phyloP scores from a whole-genome alignment of 768 basidiomycete genomes.

The Neoboletus magnificus region DNA sequence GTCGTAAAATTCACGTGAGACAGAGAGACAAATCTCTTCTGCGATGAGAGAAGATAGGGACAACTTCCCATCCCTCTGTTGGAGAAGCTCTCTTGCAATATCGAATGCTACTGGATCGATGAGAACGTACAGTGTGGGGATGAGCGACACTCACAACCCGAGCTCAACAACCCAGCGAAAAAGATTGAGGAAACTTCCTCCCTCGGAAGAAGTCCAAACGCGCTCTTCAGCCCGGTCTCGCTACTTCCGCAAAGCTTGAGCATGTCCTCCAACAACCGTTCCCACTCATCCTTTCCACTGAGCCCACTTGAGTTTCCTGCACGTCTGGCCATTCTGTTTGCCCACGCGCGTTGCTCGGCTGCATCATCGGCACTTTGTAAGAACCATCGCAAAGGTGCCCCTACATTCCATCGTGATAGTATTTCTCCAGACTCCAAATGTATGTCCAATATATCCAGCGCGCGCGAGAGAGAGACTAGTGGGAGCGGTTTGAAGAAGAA shows the following conservation, averaged over 20 bases:
- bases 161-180: constrained; percentile 79
- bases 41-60: constrained; percentile 47
- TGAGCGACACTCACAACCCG: constrained; percentile 67
- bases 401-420: constrained; percentile 80
- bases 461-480: constrained; percentile 67
- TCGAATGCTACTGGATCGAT: constrained; percentile 49
- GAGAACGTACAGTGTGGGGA: constrained; percentile 1
- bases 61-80: constrained; percentile 42
- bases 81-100: constrained; percentile 63
- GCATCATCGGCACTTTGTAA: constrained; percentile 67
- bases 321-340: constrained; percentile 78
- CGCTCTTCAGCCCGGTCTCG: constrained; percentile 63
- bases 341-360: constrained; percentile 76
- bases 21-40: constrained; percentile 77
- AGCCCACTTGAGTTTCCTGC: constrained; percentile 56
- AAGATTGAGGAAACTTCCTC: constrained; percentile 81
- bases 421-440: constrained; percentile 95
- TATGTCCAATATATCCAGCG: constrained; percentile 88
- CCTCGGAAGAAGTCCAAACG: constrained; percentile 71
- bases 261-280: constrained; percentile 88
- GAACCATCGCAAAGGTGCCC: constrained; percentile 87
- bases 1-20: constrained; percentile 90
- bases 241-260: constrained; percentile 66
- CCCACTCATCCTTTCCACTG: constrained; percentile 73
- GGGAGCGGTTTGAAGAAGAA: constrained; percentile 82